A percentile compares a stretch with the other conserved stretches of the same genome.
Evolutionary conservation across 345 rosid genomes (phyloP).

Genomic region (Populus davidiana): DNA sequence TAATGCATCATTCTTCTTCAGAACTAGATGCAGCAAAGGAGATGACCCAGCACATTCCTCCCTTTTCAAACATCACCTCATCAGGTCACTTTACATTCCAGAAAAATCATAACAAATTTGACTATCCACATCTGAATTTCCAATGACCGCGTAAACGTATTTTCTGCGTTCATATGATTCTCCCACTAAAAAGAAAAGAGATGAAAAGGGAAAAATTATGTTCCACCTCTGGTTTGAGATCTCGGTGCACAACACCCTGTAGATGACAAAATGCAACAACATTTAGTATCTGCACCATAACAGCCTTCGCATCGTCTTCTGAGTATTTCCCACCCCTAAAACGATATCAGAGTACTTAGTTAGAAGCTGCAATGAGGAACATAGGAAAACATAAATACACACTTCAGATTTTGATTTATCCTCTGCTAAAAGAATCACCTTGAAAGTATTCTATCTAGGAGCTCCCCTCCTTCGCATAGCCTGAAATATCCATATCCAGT

Average conservation of each 20-base stretch:
- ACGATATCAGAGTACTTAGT: conserved; percentile 11
- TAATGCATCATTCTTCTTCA: background rate
- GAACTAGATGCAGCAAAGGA: background rate
- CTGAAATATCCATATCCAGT: conserved; percentile 38
- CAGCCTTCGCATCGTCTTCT: conserved; percentile 82
- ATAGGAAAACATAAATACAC: background rate
- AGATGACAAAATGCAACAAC: conserved; percentile 93
- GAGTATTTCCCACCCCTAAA: conserved; percentile 89
- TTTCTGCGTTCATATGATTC: background rate
- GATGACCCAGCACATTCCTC: background rate
- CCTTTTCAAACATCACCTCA: background rate
- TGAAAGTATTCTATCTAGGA: conserved; percentile 90
- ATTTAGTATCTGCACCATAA: conserved; percentile 73
- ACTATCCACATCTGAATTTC: background rate
- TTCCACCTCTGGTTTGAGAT: conserved; percentile 93
- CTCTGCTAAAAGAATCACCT: conserved; percentile 45
- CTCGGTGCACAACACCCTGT: conserved; percentile 96
- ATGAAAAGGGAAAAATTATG: background rate
- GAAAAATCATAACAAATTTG: too few species aligned
- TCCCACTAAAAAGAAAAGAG: conserved; percentile 11
- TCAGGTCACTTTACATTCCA: background rate
- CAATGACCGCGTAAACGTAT: background rate
- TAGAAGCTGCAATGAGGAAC: conserved; percentile 12
- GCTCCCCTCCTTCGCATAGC: conserved; percentile 98
- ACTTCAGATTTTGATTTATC: background rate